Base-by-base conservation (phyloP, 148 eudicot genomes). In the Diospyros kaki region DNA sequence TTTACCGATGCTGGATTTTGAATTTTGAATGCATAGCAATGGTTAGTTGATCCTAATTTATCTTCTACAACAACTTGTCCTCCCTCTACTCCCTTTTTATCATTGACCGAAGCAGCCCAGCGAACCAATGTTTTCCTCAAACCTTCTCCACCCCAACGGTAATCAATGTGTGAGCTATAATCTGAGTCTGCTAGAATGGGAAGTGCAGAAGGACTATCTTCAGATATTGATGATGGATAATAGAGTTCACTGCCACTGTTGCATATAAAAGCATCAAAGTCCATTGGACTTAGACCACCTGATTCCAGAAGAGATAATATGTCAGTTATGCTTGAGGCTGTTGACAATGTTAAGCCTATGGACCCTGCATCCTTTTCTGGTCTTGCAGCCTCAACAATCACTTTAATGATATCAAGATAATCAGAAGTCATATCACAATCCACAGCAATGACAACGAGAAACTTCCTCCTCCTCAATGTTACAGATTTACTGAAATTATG, bases 141-240 rank as follows among this genome's bases (percentile, higher is more conserved):
- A 59, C 94, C 92, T 84, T 91, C 98, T 50, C 96, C 96, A 40
- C 96, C 98, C 98, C 98, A 93, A 39, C 94, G 89, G 77, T 87
- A 84, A 68, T 84, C 91, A 64, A 89, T 84, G 63, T 93, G 98
- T 28, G 89, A 88, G 78, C 84, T 92, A 70, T 93, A 93, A 73
- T 89, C 92, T 9, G 86, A 77, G 79, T 93, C 98, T 42, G 64
- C 51, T 56, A 55, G 55, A 14, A 56, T 28, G 11, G 74, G 74
- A 63, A 78, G 81, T 38, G 87, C 82, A 73, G 88, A 77, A 4
- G 85, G 83, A 68, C 75, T 79, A 52, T 86, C 89, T 44, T 93
- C 97, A 7, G 87, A 74, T 68, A 81, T 84, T 56, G 74, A 69
- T 39, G 94, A 88, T 64, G 96, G 82, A 71, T 93, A 93, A 71